Base-by-base conservation (phyloP, 768 basidiomycete species). In the Serendipita indica region DNA sequence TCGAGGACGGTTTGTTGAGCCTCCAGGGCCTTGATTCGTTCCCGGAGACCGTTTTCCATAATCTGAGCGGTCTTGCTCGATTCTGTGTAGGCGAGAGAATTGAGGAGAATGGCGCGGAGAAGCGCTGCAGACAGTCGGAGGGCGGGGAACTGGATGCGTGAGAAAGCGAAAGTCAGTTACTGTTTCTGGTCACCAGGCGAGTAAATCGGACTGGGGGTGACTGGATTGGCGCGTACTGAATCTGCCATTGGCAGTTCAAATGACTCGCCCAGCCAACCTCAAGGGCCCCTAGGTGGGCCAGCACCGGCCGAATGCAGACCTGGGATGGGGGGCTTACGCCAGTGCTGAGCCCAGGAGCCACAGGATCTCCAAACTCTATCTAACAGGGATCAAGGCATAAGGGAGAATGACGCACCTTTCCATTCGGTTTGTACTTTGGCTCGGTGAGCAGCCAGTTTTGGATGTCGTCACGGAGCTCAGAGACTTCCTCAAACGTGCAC, bases 401-500 rank as follows among this genome's bases (percentile, higher is more conserved):
- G 45, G 22, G 45, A 2, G 22, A 20, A 25, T 46, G 56, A 75
- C 79, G 65, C 65, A 86, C 86, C 72, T 82, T 80, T 61, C 82
- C 80, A 64, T 81, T 77, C 66, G 69, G 60, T 10, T 58, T 58
- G 13, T 60, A 64, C 68, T 79, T 80, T 63, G 70, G 73, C 64
- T 83, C 82, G 57, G 78, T 72, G 43, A 72, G 73, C 59, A 89
- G 70, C 85, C 85, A 89, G 61, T 80, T 79, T 68, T 86, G 79
- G 62, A 89, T 76, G 72, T 89, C 87, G 66, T 81, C 79, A 71
- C 86, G 84, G 63, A 89, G 78, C 61, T 76, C 72, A 57, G 81
- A 79, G 57, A 89, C 84, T 73, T 89, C 87, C 69, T 89, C 87
- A 61, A 89, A 86, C 35, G 85, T 86, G 72, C 84, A 87, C 77